Evolutionary conservation across 345 rosid species (phyloP), one percentile per base, ranked within the genome.

Genomic region (Leavenworthia alabamica): DNA sequence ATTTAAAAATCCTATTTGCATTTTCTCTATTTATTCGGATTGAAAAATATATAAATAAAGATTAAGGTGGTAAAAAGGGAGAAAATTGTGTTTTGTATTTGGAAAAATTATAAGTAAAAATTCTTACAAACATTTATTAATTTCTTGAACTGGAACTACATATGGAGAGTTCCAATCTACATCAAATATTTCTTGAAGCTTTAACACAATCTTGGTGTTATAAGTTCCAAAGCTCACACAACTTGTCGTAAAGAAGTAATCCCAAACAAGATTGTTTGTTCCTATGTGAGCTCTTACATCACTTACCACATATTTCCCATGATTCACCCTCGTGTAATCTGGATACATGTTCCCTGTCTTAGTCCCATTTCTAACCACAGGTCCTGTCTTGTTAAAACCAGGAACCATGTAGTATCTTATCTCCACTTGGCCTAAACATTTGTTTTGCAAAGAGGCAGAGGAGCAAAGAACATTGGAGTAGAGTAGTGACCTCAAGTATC

Each of bases 221-320:
- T 85, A 75, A 6, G 96, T 80, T 44, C 97, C 94, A 19, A 87
- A 88, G 70, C 97, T 74, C 20, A 90, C 81, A 64, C 96, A 91
- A 1, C 96, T 86, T 1, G 97, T 90, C 0, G 88, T 64, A 40
- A 77, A 90, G 76, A 90, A 88, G 67, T 90, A 90, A 56, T 90
- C 97, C 96, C 96, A 86, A 1, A 88, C 72, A 2, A 88, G 88
- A 69, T 91, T 88, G 47, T 88, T 88, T 1, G 98, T 86, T 29
- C 96, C 82, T n/a, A 88, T 72, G 47, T 91, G 96, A 27, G 90
- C 95, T 66, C 88, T 75, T 2, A 73, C 67, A 23, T 86, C 78
- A 8, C 86, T 86, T 1, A 83, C 95, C 2, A 83, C 95, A 17
- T 88, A 84, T 56, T 88, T 88, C 42, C 95, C 88, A 22, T 91